Evolutionary conservation across 2,329 filamentous ascomycete genomes (phyloP).

Genomic region (Pestalotiopsis sp.): DNA sequence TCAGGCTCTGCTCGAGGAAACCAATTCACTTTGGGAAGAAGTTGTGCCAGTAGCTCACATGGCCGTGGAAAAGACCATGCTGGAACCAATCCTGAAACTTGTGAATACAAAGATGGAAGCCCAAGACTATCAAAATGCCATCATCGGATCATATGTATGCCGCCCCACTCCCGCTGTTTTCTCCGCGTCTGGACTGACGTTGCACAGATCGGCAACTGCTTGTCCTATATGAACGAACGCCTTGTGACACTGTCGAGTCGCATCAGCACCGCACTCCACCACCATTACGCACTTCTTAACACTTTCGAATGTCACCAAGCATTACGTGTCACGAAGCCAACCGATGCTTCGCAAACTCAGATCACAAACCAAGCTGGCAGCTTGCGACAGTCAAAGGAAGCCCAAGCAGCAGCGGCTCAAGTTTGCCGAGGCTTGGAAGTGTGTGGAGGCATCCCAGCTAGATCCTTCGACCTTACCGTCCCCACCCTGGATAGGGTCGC

Average conservation of each 20-base stretch:
- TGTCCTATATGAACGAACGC: conserved; percentile 28
- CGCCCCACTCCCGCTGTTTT: neutral
- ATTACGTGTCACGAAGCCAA: neutral
- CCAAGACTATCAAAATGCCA: conserved; percentile 16
- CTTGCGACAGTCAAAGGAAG: neutral
- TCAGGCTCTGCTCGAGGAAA: conserved; percentile 28
- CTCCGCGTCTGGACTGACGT: conserved; percentile 2
- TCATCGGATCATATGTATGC: conserved; percentile 24
- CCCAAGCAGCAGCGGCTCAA: neutral
- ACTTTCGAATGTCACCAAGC: conserved; percentile 17
- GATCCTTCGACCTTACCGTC: conserved; percentile 6
- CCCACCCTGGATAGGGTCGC: conserved; percentile 17
- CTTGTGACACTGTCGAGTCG: conserved; percentile 22
- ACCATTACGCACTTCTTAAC: conserved; percentile 25
- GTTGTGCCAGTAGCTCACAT: conserved; percentile 36
- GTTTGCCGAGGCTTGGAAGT: conserved; percentile 25
- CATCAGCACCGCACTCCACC: conserved; percentile 21
- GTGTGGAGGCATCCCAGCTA: conserved; percentile 24
- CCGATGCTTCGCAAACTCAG: neutral
- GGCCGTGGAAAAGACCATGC: conserved; percentile 33
- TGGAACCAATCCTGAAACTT: conserved; percentile 25
- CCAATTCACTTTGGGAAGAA: conserved; percentile 36
- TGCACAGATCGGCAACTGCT: conserved; percentile 24
- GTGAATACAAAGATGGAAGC: conserved; percentile 15
- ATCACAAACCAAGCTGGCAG: neutral